These are phyloP conservation scores for Hura crepitans DNA, from an alignment of 441 rosid species.

Conservation along the genomic window DNA sequence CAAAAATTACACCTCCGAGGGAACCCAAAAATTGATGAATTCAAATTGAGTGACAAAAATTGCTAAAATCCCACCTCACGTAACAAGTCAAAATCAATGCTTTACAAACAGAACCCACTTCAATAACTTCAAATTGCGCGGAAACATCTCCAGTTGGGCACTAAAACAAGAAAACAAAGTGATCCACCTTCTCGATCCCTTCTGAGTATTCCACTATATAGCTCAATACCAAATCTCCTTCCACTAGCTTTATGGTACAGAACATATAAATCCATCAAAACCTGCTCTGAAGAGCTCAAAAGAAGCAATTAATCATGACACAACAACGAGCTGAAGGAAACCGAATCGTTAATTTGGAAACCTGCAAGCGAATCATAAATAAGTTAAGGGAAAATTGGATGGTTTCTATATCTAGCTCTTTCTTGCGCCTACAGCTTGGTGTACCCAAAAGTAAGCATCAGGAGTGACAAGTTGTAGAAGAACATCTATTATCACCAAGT, in stretches of 20 bases:
- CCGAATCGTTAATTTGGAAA: slow-evolving; percentile 42
- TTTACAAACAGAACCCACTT: slow-evolving; percentile 19
- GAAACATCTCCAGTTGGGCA: slow-evolving; percentile 22
- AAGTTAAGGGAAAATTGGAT: slow-evolving; percentile 37
- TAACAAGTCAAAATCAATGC: slow-evolving; percentile 25
- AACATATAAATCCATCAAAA: slow-evolving; percentile 28
- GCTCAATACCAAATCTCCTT: slow-evolving; percentile 29
- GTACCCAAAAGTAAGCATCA: slow-evolving; percentile 36
- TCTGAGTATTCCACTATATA: slow-evolving; percentile 27
- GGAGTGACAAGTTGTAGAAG: slow-evolving; percentile 39
- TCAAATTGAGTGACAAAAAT: too few relatives aligned
- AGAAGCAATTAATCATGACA: slow-evolving; percentile 42
- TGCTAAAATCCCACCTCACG: slow-evolving; percentile 27
- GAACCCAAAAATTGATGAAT: slow-evolving; percentile 25
- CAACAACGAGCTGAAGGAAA: slow-evolving; percentile 42
- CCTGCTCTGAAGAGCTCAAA: slow-evolving; percentile 28
- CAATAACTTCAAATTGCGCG: slow-evolving; percentile 20
- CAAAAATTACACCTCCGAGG: slow-evolving; percentile 27
- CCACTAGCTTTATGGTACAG: slow-evolving; percentile 16
- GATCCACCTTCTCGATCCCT: slow-evolving; percentile 31
- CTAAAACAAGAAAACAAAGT: slow-evolving; percentile 30
- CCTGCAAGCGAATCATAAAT: slow-evolving; percentile 49
- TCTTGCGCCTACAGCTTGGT: slow-evolving; percentile 31
- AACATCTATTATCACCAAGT: slow-evolving; percentile 23
- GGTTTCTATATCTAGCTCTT: slow-evolving; percentile 30